Conservation (phyloP, 768 basidiomycete genomes). For the Russula olivacea region DNA sequence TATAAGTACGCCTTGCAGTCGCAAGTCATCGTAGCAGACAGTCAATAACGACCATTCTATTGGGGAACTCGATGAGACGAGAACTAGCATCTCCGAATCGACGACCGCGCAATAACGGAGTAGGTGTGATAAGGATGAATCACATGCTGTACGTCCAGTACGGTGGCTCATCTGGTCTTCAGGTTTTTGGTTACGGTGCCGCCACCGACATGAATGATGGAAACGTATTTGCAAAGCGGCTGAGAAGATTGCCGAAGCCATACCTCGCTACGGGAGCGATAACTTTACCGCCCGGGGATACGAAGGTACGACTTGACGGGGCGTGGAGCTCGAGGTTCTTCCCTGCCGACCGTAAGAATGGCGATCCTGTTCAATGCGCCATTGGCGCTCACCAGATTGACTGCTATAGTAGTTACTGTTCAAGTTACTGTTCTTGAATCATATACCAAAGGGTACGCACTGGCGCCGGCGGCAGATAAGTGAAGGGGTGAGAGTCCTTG, state of each 20-base stretch:
- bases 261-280: background rate
- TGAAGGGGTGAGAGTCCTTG: background rate
- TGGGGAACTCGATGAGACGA: background rate
- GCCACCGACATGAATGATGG: background rate
- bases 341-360: background rate
- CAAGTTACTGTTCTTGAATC: no score
- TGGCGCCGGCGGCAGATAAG: background rate
- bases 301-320: no score
- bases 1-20: background rate
- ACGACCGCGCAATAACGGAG: background rate
- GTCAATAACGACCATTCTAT: background rate
- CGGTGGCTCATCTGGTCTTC: background rate
- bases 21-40: background rate
- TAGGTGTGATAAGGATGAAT: background rate
- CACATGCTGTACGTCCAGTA: background rate
- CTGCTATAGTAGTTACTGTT: no score
- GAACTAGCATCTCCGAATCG: background rate
- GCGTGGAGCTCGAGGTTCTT: background rate
- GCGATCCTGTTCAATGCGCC: background rate
- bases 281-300: background rate
- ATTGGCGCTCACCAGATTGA: background rate
- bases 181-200: background rate
- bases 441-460: no score
- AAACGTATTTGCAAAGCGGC: background rate
- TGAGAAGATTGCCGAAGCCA: background rate